Evolutionary conservation across 441 rosid genomes (phyloP), one percentile per base, ranked within the genome.

Genomic region (Populus hybrid): DNA sequence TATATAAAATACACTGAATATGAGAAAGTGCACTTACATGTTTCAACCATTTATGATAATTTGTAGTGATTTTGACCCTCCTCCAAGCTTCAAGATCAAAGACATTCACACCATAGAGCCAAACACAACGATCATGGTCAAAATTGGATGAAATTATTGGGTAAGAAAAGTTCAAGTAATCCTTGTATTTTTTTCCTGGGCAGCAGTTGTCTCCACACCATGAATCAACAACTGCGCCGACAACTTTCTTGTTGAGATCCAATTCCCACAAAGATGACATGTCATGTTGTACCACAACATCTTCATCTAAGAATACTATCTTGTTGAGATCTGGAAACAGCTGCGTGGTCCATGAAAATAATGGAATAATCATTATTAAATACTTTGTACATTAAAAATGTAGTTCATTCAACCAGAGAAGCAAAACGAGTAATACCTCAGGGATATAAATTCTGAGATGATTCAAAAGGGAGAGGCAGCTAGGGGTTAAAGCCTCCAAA

Each of bases 81-180:
- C 98, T 92, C 99, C 99, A 95, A 14, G 95, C 90, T 76, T 87
- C 85, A 79, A 95, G 97, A 87, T 95, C 97, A 64, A 93, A 82
- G 65, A 92, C 78, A 85, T 95, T 95, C 92, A 95, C 87, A 70
- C 99, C 99, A 80, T 88, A 89, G 73, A 93, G 89, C 99, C 99
- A 95, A 38, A 93, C 91, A 79, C 98, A 95, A 16, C 69, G 88
- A 21, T 90, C 89, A 67, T 78, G 73, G 42, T 84, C 81, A n/a
- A 92, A 89, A 82, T 83, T 85, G 50, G 92, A 85, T 50, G 97
- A 89, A 78, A 95, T 87, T 7, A 83, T 65, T 70, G 90, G 86
- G 75, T 92, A 90, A 9, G 99, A 93, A 82, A 92, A 95, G 77
- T 95, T 95, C 86, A 95, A 85, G 83, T 90, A 95, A 77, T 95